These are phyloP conservation scores for Teunomyces lycoperdinae DNA, from an alignment of 805 yeast species.

Conservation along the genomic window DNA sequence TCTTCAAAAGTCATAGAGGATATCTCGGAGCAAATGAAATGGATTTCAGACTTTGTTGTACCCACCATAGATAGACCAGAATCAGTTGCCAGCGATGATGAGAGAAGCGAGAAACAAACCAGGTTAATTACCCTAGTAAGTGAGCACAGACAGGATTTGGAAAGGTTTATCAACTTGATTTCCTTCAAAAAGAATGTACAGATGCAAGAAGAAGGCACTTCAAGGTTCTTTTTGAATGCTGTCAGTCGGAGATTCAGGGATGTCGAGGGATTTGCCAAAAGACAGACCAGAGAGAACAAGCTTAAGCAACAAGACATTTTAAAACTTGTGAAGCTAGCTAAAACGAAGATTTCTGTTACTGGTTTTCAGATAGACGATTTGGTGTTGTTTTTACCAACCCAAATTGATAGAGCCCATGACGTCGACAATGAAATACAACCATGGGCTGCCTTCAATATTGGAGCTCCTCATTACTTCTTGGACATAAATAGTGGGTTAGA, in stretches of 20 bases:
- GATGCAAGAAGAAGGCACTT: constrained; percentile 19
- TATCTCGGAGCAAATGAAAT: constrained; percentile 37
- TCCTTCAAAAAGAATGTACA: constrained; percentile 28
- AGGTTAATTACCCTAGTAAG: constrained; percentile 14
- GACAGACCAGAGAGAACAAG: constrained; percentile 70
- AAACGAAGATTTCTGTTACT: constrained; percentile 61
- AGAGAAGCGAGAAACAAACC: constrained; percentile 14
- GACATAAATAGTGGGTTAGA: constrained; percentile 35
- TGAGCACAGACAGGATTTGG: constrained; percentile 1
- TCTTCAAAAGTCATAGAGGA: constrained; percentile 42
- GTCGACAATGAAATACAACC: constrained; percentile 40
- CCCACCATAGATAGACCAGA: background rate
- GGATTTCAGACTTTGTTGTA: constrained; percentile 29
- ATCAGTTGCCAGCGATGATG: constrained; percentile 5
- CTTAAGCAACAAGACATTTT: constrained; percentile 47
- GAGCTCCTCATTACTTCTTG: constrained; percentile 80
- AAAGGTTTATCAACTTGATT: constrained; percentile 18
- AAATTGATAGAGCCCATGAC: constrained; percentile 36
- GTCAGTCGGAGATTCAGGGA: constrained; percentile 75
- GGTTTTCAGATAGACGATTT: constrained; percentile 72
- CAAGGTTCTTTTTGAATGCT: constrained; percentile 36
- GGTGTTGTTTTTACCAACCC: constrained; percentile 81
- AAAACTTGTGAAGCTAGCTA: constrained; percentile 29
- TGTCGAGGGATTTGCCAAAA: constrained; percentile 86
- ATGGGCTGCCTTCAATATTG: constrained; percentile 95